Evolutionary conservation across 2,329 filamentous ascomycete genomes (phyloP).

Genomic region (Fusarium tuaranense): DNA sequence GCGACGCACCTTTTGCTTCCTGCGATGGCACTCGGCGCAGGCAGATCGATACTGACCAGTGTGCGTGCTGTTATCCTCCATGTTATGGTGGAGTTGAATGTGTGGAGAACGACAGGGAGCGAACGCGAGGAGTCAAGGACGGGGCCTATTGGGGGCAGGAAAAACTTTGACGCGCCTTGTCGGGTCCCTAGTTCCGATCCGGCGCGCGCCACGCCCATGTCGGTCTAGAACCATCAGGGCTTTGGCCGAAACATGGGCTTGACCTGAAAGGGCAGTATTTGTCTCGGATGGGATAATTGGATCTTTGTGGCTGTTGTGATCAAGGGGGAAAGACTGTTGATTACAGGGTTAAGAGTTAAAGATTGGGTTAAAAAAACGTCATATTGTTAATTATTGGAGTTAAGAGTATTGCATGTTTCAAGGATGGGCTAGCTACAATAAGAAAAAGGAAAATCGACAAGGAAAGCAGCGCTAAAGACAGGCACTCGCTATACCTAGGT

Average conservation of each 20-base stretch:
- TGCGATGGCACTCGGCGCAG: constrained; percentile 57
- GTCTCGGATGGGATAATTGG: constrained; percentile 6
- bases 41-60: constrained; percentile 52
- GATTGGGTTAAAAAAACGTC: not conserved
- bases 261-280: constrained; percentile 3
- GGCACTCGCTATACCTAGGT: not conserved
- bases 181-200: constrained; percentile 5
- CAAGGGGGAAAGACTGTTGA: not conserved
- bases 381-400: not conserved
- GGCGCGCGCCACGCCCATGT: not conserved
- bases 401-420: not conserved
- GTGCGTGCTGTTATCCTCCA: constrained; percentile 56
- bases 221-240: not conserved
- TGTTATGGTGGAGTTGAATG: constrained; percentile 40
- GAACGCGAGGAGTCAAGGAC: constrained; percentile 31
- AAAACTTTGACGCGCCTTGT: constrained; percentile 34
- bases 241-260: constrained; percentile 4
- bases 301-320: not conserved
- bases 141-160: constrained; percentile 5
- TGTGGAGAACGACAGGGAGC: constrained; percentile 39
- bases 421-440: not conserved
- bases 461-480: not conserved
- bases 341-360: not conserved
- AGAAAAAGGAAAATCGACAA: not conserved
- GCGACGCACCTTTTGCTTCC: constrained; percentile 53